A percentile compares a stretch with the other conserved stretches of the same genome.
These are phyloP conservation scores for Candolleomyces eurysporus DNA, from an alignment of 768 basidiomycete genomes.

Conservation along the genomic window DNA sequence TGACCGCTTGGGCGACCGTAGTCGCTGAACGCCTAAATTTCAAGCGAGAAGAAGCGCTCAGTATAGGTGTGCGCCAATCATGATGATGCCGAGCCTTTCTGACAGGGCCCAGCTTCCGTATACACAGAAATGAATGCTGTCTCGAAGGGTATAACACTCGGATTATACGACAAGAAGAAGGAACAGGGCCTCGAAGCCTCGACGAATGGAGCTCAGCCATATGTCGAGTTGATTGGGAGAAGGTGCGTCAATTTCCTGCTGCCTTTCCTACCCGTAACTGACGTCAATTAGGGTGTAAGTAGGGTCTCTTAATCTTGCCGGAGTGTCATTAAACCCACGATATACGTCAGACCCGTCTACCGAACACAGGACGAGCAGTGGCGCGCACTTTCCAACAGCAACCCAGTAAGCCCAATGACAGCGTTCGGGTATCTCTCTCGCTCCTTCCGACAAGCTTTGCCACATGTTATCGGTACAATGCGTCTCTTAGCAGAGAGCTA, in stretches of 20 bases:
- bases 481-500: constrained; percentile 66
- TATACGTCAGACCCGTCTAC: constrained; percentile 67
- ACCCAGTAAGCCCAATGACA: constrained; percentile 65
- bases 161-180: constrained; percentile 62
- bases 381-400: constrained; percentile 76
- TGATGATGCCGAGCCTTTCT: background rate
- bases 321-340: constrained; percentile 4
- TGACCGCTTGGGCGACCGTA: constrained; percentile 90
- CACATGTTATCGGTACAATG: constrained; percentile 75
- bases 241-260: constrained; percentile 18
- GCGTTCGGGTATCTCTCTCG: constrained; percentile 84
- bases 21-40: constrained; percentile 89
- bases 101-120: constrained; percentile 62
- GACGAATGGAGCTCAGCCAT: constrained; percentile 68
- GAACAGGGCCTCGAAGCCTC: constrained; percentile 54
- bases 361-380: constrained; percentile 67
- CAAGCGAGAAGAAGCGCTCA: constrained; percentile 83
- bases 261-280: background rate
- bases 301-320: background rate
- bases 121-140: constrained; percentile 93
- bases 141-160: constrained; percentile 80
- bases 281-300: constrained; percentile 19
- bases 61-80: constrained; percentile 58
- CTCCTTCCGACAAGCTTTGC: constrained; percentile 76
- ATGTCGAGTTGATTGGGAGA: constrained; percentile 80